phyloP scores from a whole-genome alignment of 2,329 filamentous ascomycete species.

The Monosporascus ibericus region DNA sequence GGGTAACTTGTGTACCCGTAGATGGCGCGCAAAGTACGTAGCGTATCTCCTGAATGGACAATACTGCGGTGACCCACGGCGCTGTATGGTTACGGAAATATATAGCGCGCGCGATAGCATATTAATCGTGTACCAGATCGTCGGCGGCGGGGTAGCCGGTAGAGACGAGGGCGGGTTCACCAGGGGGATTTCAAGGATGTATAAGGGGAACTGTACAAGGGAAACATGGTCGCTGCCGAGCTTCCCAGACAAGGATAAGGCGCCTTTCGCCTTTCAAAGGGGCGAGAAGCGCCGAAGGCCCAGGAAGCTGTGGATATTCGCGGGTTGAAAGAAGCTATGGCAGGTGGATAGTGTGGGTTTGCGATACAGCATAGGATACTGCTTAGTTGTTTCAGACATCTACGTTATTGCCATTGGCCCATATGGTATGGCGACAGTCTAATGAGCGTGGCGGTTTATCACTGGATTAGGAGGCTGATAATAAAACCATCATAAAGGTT shows the following conservation, averaged over 20 bases:
- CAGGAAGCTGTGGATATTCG: too few species aligned
- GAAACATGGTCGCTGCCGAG: constrained; percentile 61
- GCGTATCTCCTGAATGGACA: constrained; percentile 61
- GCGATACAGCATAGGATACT: too few species aligned
- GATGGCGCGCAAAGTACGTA: constrained; percentile 65
- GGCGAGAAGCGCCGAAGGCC: constrained; percentile 28
- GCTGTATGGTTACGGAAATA: constrained; percentile 43
- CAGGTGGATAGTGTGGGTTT: too few species aligned
- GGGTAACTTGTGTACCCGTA: constrained; percentile 45
- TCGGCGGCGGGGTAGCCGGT: constrained; percentile 57
- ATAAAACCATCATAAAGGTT: too few species aligned
- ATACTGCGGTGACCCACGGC: constrained; percentile 59
- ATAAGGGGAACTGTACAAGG: constrained; percentile 44
- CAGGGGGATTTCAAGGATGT: constrained; percentile 52
- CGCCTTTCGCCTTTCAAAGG: constrained; percentile 59
- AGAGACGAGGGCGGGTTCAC: constrained; percentile 61
- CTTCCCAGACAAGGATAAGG: constrained; percentile 73
- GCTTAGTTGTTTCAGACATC: too few species aligned
- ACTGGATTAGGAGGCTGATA: too few species aligned
- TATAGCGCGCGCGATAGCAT: constrained; percentile 48
- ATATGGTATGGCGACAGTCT: too few species aligned
- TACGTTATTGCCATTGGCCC: too few species aligned
- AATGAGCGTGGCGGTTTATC: too few species aligned
- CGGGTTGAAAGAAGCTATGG: too few species aligned
- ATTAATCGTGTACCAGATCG: constrained; percentile 67